Percentiles rank a stretch among this genome's conserved stretches.
phyloP scores from a whole-genome alignment of 352 stramenopile genomes.

The Pythium utonaiense region DNA sequence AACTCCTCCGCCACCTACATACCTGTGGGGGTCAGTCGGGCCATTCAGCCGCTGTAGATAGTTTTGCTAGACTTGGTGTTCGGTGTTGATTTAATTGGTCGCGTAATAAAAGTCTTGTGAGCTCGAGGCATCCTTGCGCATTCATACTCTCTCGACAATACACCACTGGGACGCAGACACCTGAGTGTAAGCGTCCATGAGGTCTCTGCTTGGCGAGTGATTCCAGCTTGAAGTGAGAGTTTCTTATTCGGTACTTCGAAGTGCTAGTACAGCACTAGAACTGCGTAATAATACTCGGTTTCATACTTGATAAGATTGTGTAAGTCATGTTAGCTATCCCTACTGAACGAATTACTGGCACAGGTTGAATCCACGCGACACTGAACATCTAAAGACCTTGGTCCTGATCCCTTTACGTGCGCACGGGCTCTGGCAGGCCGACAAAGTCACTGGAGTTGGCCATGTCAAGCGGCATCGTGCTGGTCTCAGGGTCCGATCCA shows the following conservation, averaged over 20 bases:
- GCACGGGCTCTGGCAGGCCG: slow-evolving; percentile 13
- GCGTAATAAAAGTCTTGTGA: slow-evolving; percentile 7
- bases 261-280: too few relatives aligned
- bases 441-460: slow-evolving; percentile 7
- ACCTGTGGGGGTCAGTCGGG: slow-evolving; percentile 46
- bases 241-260: too few relatives aligned
- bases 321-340: background rate
- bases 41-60: slow-evolving; percentile 51
- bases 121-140: too few relatives aligned
- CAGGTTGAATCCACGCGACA: background rate
- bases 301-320: too few relatives aligned
- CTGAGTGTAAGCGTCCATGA: too few relatives aligned
- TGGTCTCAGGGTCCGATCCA: slow-evolving; percentile 18
- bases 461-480: slow-evolving; percentile 6
- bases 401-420: slow-evolving; percentile 3
- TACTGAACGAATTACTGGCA: background rate
- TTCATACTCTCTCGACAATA: too few relatives aligned
- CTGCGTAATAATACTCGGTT: too few relatives aligned
- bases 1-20: slow-evolving; percentile 20
- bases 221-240: too few relatives aligned
- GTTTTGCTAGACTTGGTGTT: background rate
- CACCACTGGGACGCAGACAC: too few relatives aligned
- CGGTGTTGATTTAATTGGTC: background rate
- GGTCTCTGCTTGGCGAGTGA: too few relatives aligned
- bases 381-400: too few relatives aligned